phyloP scores from a whole-genome alignment of 2,329 filamentous ascomycete species.

The Cytospora chrysosperma region DNA sequence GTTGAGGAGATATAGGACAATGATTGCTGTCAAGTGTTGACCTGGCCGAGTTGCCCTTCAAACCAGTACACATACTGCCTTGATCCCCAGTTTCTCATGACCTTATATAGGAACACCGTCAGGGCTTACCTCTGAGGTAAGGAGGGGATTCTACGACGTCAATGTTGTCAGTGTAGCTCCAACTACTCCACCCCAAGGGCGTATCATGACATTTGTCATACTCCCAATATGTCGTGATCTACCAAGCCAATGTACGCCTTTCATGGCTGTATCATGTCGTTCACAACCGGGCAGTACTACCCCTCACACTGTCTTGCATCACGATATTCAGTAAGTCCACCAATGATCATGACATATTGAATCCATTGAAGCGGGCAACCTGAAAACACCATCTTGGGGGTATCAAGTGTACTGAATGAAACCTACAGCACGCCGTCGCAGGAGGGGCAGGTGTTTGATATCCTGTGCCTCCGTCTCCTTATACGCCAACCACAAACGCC shows the following conservation, averaged over 20 bases:
- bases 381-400: slow-evolving; percentile 14
- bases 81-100: background rate
- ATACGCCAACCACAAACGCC: slow-evolving; percentile 2
- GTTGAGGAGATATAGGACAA: background rate
- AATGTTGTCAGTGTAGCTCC: background rate
- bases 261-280: background rate
- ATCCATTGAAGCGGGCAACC: slow-evolving; percentile 7
- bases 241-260: background rate
- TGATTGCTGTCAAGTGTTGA: background rate
- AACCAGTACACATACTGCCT: background rate
- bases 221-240: too few species aligned
- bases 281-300: background rate
- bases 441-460: background rate
- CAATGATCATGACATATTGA: background rate
- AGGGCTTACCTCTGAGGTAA: background rate
- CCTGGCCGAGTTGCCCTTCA: background rate
- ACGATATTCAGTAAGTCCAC: background rate
- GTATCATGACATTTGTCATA: background rate
- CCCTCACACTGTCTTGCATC: too few species aligned
- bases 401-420: slow-evolving; percentile 25
- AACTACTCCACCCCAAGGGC: slow-evolving; percentile 5
- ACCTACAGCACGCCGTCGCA: slow-evolving; percentile 18
- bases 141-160: background rate
- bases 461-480: background rate
- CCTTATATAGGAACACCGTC: background rate